phyloP scores from a whole-genome alignment of 306 rosid species.

The Gleditsia sinensis region DNA sequence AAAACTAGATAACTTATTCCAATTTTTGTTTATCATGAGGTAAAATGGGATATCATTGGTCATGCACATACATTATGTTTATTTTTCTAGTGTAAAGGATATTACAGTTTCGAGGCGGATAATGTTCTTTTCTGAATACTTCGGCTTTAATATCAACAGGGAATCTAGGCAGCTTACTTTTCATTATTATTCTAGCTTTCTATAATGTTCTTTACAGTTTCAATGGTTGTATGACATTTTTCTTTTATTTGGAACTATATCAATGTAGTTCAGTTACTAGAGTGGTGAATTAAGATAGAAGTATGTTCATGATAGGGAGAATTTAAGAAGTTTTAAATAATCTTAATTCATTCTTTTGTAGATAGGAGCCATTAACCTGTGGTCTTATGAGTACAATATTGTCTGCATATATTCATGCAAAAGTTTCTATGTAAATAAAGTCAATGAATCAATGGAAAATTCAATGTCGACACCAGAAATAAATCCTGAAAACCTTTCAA shows the following conservation, averaged over 20 bases:
- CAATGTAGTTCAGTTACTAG: background rate
- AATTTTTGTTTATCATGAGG: too few relatives aligned
- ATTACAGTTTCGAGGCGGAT: too few relatives aligned
- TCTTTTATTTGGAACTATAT: background rate
- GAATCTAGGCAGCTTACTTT: constrained; percentile 12
- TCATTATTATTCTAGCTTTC: constrained; percentile 13
- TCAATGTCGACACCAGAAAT: background rate
- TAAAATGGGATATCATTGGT: too few relatives aligned
- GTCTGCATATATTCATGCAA: constrained; percentile 22
- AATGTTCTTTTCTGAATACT: background rate
- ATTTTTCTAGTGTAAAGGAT: too few relatives aligned
- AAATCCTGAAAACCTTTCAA: background rate
- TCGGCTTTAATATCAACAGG: constrained; percentile 15
- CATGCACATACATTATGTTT: too few relatives aligned
- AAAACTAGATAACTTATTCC: too few relatives aligned
- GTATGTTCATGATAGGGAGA: background rate
- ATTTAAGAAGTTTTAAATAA: background rate
- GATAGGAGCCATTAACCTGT: constrained; percentile 3
- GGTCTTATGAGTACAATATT: constrained; percentile 21
- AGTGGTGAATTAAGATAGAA: too few relatives aligned
- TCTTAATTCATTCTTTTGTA: background rate
- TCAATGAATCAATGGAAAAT: background rate
- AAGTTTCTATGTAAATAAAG: background rate
- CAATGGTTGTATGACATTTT: constrained; percentile 19
- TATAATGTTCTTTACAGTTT: too few relatives aligned